phyloP scores from a whole-genome alignment of 2,329 filamentous ascomycete genomes.

The Dactylellina drechsleri region DNA sequence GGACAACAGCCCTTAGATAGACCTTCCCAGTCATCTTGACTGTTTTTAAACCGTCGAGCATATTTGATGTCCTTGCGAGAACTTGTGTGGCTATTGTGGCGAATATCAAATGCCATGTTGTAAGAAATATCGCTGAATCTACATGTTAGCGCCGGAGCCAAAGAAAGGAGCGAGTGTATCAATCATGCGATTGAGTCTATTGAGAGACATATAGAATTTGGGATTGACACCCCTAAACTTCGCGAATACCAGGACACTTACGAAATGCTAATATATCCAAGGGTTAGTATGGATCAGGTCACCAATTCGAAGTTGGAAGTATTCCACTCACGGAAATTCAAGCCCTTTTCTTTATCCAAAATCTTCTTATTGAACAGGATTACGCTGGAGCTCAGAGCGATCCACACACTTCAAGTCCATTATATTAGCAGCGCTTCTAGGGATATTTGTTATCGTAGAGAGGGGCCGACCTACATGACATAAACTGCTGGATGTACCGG shows the following conservation, averaged over 20 bases:
- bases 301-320: not conserved
- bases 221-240: not conserved
- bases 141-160: not conserved
- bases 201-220: not conserved
- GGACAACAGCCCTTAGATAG: constrained; percentile 91
- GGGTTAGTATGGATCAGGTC: not conserved
- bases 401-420: constrained; percentile 76
- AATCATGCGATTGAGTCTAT: constrained; percentile 34
- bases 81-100: constrained; percentile 94
- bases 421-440: constrained; percentile 36
- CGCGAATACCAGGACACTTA: constrained; percentile 60
- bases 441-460: constrained; percentile 6
- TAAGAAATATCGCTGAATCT: constrained; percentile 72
- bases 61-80: constrained; percentile 85
- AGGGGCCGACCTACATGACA: constrained; percentile 69
- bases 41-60: constrained; percentile 92
- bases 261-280: constrained; percentile 62
- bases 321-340: constrained; percentile 74
- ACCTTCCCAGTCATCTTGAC: constrained; percentile 97
- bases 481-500: constrained; percentile 84
- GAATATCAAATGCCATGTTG: constrained; percentile 94
- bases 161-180: not conserved
- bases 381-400: constrained; percentile 87
- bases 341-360: constrained; percentile 73
- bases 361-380: constrained; percentile 99